A percentile compares a stretch with the other conserved stretches of the same genome.
These are phyloP conservation scores for Rhizomucor pusillus DNA, from an alignment of 371 early-diverging fungal species.

Conservation along the genomic window DNA sequence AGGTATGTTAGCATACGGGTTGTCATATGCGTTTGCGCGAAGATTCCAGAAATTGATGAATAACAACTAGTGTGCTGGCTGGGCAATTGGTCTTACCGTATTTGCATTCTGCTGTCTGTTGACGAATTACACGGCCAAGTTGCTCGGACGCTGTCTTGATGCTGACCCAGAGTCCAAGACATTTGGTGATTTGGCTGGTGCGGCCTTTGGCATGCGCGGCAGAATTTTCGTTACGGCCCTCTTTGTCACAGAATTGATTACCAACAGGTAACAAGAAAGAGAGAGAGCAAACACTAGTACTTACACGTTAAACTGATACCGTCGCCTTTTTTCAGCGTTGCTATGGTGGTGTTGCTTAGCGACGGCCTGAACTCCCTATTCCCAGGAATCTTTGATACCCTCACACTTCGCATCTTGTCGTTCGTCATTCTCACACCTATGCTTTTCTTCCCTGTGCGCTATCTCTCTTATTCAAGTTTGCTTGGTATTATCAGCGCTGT, in stretches of 20 bases:
- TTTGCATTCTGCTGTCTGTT: constrained; percentile 55
- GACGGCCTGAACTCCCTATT: constrained; percentile 45
- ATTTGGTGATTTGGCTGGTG: constrained; percentile 69
- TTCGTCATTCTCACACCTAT: constrained; percentile 46
- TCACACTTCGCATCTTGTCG: constrained; percentile 28
- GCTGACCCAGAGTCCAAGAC: constrained; percentile 43
- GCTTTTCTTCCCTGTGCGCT: constrained; percentile 47
- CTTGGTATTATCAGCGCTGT: constrained; percentile 50
- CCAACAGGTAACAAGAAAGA: constrained; percentile 47
- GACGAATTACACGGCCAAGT: constrained; percentile 65
- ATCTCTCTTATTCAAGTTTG: constrained; percentile 49
- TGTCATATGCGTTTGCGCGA: not conserved
- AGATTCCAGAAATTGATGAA: not conserved
- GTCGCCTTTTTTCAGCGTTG: constrained; percentile 18
- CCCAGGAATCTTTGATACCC: constrained; percentile 21
- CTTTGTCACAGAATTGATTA: constrained; percentile 66
- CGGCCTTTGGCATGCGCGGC: constrained; percentile 66
- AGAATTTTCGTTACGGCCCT: constrained; percentile 47
- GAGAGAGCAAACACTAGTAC: too few species aligned
- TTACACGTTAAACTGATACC: too few species aligned
- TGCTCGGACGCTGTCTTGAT: constrained; percentile 61
- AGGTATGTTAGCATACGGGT: constrained; percentile 16
- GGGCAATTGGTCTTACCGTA: constrained; percentile 57
- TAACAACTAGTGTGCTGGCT: constrained; percentile 50
- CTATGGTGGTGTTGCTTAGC: constrained; percentile 41